Percentiles rank a stretch among this genome's conserved stretches.
These are phyloP conservation scores for Meyerozyma elateridarum DNA, from an alignment of 1,139 yeast genomes.

Conservation along the genomic window DNA sequence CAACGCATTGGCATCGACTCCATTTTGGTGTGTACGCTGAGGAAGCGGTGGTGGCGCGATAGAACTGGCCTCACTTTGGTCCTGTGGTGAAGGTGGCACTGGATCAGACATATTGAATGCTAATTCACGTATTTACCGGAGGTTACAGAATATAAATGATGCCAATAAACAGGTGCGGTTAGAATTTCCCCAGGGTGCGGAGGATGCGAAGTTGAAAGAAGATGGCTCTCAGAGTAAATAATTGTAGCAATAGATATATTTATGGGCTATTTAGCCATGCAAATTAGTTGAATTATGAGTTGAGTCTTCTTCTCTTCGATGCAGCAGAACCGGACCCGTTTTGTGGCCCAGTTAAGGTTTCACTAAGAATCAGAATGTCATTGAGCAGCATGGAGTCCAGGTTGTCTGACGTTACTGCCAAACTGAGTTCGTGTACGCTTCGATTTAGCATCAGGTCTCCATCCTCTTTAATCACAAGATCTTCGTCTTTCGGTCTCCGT, in stretches of 20 bases:
- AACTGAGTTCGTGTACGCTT: slow-evolving; percentile 12
- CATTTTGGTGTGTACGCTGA: not conserved
- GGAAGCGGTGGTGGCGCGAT: not conserved
- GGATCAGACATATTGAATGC: too few species aligned
- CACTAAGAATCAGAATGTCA: not conserved
- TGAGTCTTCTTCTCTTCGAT: slow-evolving; percentile 2
- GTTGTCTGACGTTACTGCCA: slow-evolving; percentile 1
- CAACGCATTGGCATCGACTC: slow-evolving; percentile 2
- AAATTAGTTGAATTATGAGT: slow-evolving; percentile 1
- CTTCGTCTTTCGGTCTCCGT: slow-evolving; percentile 14
- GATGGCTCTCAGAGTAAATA: too few species aligned
- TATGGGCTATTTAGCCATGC: slow-evolving; percentile 3
- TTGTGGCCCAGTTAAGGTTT: not conserved
- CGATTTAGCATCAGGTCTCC: slow-evolving; percentile 13
- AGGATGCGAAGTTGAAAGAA: too few species aligned
- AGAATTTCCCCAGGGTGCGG: too few species aligned
- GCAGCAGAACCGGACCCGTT: not conserved
- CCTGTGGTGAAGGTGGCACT: too few species aligned
- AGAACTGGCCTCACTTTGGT: not conserved
- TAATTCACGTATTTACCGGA: too few species aligned
- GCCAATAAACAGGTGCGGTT: too few species aligned
- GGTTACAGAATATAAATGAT: too few species aligned
- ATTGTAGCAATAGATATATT: too few species aligned
- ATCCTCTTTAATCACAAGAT: slow-evolving; percentile 11
- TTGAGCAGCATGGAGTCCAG: too few species aligned